These are phyloP conservation scores for Piper longum DNA, from an alignment of 164 flowering plant genomes.

Conservation along the genomic window DNA sequence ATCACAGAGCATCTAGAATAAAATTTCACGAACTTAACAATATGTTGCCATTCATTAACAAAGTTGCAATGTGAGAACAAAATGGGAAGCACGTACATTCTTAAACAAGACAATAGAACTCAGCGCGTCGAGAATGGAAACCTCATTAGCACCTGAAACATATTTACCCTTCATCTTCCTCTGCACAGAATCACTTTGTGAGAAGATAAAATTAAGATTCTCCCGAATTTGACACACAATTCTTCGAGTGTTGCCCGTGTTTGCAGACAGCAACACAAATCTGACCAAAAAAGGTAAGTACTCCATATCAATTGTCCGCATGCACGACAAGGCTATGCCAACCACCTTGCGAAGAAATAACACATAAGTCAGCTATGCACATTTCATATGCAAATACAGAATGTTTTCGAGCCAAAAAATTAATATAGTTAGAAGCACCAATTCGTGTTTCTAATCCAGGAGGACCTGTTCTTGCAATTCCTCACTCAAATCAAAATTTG, in stretches of 20 bases:
- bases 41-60: background rate
- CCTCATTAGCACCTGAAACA: slow-evolving; percentile 30
- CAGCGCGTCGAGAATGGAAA: slow-evolving; percentile 52
- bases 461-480: slow-evolving; percentile 56
- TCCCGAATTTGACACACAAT: slow-evolving; percentile 58
- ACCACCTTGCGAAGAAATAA: slow-evolving; percentile 27
- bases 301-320: slow-evolving; percentile 52
- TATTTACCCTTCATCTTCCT: slow-evolving; percentile 57
- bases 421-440: background rate
- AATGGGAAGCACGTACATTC: slow-evolving; percentile 23
- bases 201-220: slow-evolving; percentile 46
- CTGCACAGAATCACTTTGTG: slow-evolving; percentile 18
- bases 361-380: background rate
- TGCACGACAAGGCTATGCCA: slow-evolving; percentile 57
- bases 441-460: background rate
- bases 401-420: background rate
- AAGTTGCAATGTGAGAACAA: background rate
- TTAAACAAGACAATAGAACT: slow-evolving; percentile 65
- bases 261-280: slow-evolving; percentile 60
- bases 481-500: slow-evolving; percentile 57
- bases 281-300: slow-evolving; percentile 66
- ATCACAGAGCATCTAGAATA: slow-evolving; percentile 42
- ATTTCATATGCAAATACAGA: background rate
- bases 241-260: slow-evolving; percentile 40
- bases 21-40: background rate